Evolutionary conservation across 441 rosid genomes (phyloP).

Genomic region (Brassica balearica): DNA sequence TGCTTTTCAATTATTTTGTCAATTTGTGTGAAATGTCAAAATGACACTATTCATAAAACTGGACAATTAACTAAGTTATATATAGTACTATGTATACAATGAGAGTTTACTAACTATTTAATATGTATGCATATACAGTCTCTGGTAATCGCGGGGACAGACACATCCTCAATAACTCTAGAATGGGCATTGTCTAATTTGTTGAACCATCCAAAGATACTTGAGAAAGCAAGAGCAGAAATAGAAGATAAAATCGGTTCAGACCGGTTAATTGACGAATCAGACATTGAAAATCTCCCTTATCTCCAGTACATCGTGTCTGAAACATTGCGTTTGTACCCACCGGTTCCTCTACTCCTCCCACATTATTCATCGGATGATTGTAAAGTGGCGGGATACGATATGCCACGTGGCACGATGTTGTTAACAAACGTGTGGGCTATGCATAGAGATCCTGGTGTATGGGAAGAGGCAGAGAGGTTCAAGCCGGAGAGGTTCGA

Average conservation of each 20-base stretch:
- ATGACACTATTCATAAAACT: too few species aligned
- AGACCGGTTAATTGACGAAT: conserved; percentile 47
- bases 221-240: conserved; percentile 54
- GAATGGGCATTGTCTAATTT: conserved; percentile 59
- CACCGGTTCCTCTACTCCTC: conserved; percentile 48
- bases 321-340: conserved; percentile 52
- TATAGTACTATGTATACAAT: too few species aligned
- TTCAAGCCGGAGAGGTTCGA: conserved; percentile 59
- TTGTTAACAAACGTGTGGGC: conserved; percentile 57
- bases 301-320: conserved; percentile 47
- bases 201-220: conserved; percentile 47
- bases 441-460: conserved; percentile 53
- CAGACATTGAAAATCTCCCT: conserved; percentile 43
- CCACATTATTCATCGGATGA: conserved; percentile 50
- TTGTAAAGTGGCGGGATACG: conserved; percentile 50
- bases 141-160: conserved; percentile 47
- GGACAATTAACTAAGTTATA: too few species aligned
- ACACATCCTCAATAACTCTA: conserved; percentile 49
- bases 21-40: too few species aligned
- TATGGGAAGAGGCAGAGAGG: conserved; percentile 49
- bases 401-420: conserved; percentile 52
- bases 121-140: conserved; percentile 19
- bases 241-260: conserved; percentile 48
- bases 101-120: background rate
- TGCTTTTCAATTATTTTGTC: too few species aligned